Conservation (phyloP, 1,139 yeast species). For the Taiozyma sp. region DNA sequence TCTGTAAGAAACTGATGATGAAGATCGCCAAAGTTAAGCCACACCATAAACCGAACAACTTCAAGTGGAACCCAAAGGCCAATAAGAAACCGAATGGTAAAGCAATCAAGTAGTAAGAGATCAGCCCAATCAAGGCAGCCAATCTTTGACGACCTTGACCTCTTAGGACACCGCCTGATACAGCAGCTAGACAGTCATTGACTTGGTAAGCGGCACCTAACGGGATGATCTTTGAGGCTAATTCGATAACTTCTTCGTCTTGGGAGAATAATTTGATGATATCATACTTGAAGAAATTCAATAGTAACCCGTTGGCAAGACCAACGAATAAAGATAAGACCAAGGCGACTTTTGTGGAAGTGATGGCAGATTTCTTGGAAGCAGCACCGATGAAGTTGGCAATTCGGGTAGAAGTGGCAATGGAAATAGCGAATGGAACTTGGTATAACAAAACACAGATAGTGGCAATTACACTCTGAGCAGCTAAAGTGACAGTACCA, state of each 20-base stretch:
- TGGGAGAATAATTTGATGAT: slow-evolving; percentile 46
- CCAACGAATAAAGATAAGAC: slow-evolving; percentile 40
- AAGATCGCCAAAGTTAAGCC: slow-evolving; percentile 53
- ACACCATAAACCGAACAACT: slow-evolving; percentile 53
- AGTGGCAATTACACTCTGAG: slow-evolving; percentile 68
- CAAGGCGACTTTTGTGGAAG: slow-evolving; percentile 37
- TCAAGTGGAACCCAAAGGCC: slow-evolving; percentile 40
- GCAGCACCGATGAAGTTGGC: slow-evolving; percentile 80
- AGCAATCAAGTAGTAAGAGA: slow-evolving; percentile 52
- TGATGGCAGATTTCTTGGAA: slow-evolving; percentile 42
- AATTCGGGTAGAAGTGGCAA: slow-evolving; percentile 69
- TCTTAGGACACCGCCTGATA: slow-evolving; percentile 53
- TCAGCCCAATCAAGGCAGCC: slow-evolving; percentile 50
- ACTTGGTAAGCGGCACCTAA: slow-evolving; percentile 54
- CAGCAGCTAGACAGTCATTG: slow-evolving; percentile 43
- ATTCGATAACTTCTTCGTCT: slow-evolving; percentile 42
- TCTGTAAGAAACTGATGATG: slow-evolving; percentile 41
- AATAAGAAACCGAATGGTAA: slow-evolving; percentile 49
- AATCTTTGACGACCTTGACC: slow-evolving; percentile 65
- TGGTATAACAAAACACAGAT: slow-evolving; percentile 66
- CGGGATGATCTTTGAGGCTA: slow-evolving; percentile 46
- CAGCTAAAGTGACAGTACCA: slow-evolving; percentile 64
- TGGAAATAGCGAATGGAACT: slow-evolving; percentile 68
- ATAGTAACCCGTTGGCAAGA: slow-evolving; percentile 30
- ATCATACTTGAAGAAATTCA: slow-evolving; percentile 34